These are phyloP conservation scores for Rhodosorus marinus DNA, from an alignment of 23 red algal genomes.

Conservation along the genomic window DNA sequence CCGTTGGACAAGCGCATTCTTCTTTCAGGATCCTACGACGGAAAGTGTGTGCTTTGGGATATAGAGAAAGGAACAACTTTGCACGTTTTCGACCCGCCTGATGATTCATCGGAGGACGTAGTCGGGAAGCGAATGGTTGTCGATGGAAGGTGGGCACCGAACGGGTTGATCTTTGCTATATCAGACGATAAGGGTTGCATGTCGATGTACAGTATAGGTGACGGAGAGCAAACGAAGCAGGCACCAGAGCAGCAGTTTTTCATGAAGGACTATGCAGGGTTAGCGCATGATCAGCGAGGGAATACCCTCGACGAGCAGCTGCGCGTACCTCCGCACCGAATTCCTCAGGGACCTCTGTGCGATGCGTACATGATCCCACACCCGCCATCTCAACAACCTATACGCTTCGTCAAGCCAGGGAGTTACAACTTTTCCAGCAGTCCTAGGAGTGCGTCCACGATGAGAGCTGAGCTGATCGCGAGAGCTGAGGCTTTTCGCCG, in stretches of 20 bases:
- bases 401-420: no score
- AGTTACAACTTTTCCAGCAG: no score
- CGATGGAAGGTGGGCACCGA: constrained; percentile 49
- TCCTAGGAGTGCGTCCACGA: no score
- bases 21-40: constrained; percentile 48
- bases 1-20: constrained; percentile 44
- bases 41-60: constrained; percentile 48
- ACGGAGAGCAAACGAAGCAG: constrained; percentile 17
- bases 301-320: constrained; percentile 18
- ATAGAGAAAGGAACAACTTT: constrained; percentile 37
- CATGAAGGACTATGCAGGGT: constrained; percentile 13
- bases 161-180: constrained; percentile 41
- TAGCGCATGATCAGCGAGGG: constrained; percentile 17
- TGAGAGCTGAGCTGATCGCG: constrained; percentile 16
- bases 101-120: not conserved
- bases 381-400: constrained; percentile 41
- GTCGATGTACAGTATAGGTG: constrained; percentile 24
- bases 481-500: constrained; percentile 37
- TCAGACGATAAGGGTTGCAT: constrained; percentile 53
- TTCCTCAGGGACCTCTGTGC: constrained; percentile 34
- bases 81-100: constrained; percentile 14
- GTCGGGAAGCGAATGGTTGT: constrained; percentile 12
- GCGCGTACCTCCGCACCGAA: constrained; percentile 16
- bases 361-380: constrained; percentile 32
- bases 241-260: constrained; percentile 87